Evolutionary conservation across 345 rosid genomes (phyloP).

Genomic region (Bruguiera sexangula): DNA sequence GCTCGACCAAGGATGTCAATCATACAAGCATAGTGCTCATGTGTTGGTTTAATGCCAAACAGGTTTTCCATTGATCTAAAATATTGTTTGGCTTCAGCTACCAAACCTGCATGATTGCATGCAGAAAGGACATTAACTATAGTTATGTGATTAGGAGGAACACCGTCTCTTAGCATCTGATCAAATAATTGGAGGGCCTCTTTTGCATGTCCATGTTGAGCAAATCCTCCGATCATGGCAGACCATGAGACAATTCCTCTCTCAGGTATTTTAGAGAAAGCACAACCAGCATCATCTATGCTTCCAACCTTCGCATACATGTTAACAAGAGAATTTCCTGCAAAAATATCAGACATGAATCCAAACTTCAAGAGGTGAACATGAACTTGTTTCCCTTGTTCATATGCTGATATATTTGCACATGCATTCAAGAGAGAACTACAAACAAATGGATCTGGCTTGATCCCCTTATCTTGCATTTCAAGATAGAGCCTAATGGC

Average conservation of each 20-base stretch:
- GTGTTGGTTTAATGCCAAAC: conserved; percentile 42
- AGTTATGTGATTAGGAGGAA: conserved; percentile 57
- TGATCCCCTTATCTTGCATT: conserved; percentile 38
- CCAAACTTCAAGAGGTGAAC: conserved; percentile 53
- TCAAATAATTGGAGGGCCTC: conserved; percentile 41
- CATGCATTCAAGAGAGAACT: conserved; percentile 61
- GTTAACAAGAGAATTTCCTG: conserved; percentile 63
- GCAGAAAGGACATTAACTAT: conserved; percentile 55
- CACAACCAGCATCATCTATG: conserved; percentile 51
- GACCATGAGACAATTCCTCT: conserved; percentile 69
- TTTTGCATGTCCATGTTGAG: conserved; percentile 58
- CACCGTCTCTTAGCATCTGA: conserved; percentile 45
- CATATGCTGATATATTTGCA: conserved; percentile 62
- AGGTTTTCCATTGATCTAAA: conserved; percentile 44
- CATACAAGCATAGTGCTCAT: conserved; percentile 72
- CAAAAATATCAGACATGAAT: conserved; percentile 45
- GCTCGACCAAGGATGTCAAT: conserved; percentile 59
- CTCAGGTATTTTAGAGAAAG: conserved; percentile 42
- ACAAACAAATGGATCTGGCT: conserved; percentile 60
- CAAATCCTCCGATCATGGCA: conserved; percentile 56
- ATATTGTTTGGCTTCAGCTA: conserved; percentile 42
- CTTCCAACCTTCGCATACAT: conserved; percentile 68
- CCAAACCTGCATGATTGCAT: conserved; percentile 64
- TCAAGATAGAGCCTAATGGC: conserved; percentile 50
- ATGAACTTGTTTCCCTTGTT: conserved; percentile 68